A percentile compares a stretch with the other conserved stretches of the same genome.
Evolutionary conservation across 78 protist genomes (phyloP).

Genomic region (Protostelium mycophagum): DNA sequence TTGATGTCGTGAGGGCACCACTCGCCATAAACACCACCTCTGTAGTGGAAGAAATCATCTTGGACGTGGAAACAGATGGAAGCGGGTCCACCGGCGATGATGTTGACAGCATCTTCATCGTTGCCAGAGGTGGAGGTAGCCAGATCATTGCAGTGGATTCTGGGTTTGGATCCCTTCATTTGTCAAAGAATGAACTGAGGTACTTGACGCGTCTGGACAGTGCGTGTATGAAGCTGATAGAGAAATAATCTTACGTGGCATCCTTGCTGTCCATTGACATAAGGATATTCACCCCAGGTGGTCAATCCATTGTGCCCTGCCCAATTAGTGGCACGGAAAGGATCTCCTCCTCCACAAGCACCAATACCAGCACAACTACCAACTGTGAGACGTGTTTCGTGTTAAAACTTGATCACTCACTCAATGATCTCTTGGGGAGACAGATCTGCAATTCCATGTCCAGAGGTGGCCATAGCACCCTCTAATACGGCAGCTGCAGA

Average conservation of each 20-base stretch:
- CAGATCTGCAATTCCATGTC: background rate
- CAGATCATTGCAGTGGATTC: background rate
- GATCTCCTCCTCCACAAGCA: background rate
- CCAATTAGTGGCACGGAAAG: background rate
- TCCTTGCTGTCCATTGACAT: background rate
- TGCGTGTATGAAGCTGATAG: too few species aligned
- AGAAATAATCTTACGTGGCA: too few species aligned
- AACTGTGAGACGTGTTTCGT: background rate
- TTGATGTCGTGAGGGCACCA: background rate
- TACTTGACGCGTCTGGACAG: too few species aligned
- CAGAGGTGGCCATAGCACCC: background rate
- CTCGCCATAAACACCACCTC: background rate
- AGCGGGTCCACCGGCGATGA: background rate
- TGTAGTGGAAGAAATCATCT: background rate
- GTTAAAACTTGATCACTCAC: background rate
- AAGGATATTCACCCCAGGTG: background rate
- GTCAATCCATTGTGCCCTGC: background rate
- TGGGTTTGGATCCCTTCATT: background rate
- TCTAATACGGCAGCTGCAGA: slow-evolving; percentile 14
- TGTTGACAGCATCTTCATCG: background rate
- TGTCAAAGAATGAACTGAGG: too few species aligned
- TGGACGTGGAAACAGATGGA: background rate
- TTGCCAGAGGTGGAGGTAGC: background rate
- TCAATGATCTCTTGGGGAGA: background rate
- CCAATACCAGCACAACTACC: background rate